Base-by-base conservation (phyloP, 1,284 basidiomycete species). In the Puccinia polysora region DNA sequence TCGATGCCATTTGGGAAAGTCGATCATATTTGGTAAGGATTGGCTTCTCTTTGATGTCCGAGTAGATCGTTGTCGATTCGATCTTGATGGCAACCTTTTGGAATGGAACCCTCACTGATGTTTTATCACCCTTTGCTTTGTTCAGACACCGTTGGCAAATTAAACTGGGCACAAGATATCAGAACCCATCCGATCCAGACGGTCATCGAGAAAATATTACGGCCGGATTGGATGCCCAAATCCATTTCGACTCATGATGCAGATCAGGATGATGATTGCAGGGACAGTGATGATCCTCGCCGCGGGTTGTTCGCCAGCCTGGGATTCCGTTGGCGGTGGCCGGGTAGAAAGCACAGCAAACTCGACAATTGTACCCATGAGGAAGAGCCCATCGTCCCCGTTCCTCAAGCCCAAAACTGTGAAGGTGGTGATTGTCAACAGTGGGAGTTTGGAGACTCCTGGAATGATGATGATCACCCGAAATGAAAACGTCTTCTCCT, bases 131-230 rank as follows among this genome's bases (percentile, higher is more conserved):
- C n/a, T 10, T 36, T n/a, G 10, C 32, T n/a, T 6, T 34, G 23
- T 32, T 43, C 25, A 72, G 69, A 72, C 49, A 72, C 69, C 3
- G 69, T 64, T 14, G 69, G 38, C 23, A 64, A 72, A 43, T 55
- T 72, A 12, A 64, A 72, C 10, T 72, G 69, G 69, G 69, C 69
- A 1, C 56, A 62, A 45, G 69, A 72, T 56, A 72, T 72, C 50
- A 49, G 69, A 45, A 72, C 69, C 0, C 69, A 72, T 32, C 50
- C 69, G 1, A 72, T 72, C n/a, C 58, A 64, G 36, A 72, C 59
- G 15, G 69, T 72, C 5, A 72, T 72, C 15, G 69, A 72, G 30
- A 64, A 45, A 38, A 38, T 72, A 15, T 56, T 72, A 34, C 36
- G 50, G 34, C 50, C 69, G 2, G 60, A 72, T 38, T 72, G 69